phyloP scores from a whole-genome alignment of 1,139 yeast genomes.

The Kodamaea sp. region DNA sequence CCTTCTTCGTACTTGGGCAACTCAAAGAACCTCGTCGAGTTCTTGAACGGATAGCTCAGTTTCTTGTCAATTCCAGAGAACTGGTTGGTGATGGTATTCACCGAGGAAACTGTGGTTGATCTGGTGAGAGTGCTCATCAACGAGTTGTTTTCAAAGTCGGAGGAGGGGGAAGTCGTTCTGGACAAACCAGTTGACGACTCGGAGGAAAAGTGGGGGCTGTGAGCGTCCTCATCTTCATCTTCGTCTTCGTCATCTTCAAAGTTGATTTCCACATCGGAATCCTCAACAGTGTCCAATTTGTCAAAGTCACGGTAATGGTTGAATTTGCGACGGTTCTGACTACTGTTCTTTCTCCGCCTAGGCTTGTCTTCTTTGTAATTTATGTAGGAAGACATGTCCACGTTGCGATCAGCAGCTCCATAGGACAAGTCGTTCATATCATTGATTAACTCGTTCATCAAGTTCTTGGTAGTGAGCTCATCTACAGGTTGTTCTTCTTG shows the following conservation, averaged over 20 bases:
- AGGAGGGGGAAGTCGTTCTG: constrained; percentile 42
- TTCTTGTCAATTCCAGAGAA: constrained; percentile 11
- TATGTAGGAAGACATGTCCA: constrained; percentile 5
- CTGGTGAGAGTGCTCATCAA: constrained; percentile 45
- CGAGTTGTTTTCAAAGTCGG: constrained; percentile 35
- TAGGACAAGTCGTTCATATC: constrained; percentile 32
- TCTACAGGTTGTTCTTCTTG: constrained; percentile 9
- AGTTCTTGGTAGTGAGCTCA: constrained; percentile 16
- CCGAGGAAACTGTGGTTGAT: constrained; percentile 43
- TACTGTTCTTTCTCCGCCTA: constrained; percentile 9
- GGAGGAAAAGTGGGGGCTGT: constrained; percentile 9
- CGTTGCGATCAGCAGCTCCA: constrained; percentile 3
- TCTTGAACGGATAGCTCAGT: constrained; percentile 16
- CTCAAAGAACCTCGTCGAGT: constrained; percentile 15
- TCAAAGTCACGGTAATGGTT: constrained; percentile 18
- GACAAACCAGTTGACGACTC: constrained; percentile 31
- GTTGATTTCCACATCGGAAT: constrained; percentile 20
- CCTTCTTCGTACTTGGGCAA: constrained; percentile 18
- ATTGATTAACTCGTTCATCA: constrained; percentile 28
- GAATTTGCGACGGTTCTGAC: constrained; percentile 10
- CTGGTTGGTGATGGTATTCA: constrained; percentile 15
- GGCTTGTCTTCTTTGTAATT: constrained; percentile 6
- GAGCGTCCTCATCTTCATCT: constrained; percentile 24
- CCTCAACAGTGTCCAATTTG: constrained; percentile 19
- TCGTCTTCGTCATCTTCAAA: constrained; percentile 32